Conservation (phyloP, 2,329 filamentous ascomycete genomes). For the Ophiostoma populinum region DNA sequence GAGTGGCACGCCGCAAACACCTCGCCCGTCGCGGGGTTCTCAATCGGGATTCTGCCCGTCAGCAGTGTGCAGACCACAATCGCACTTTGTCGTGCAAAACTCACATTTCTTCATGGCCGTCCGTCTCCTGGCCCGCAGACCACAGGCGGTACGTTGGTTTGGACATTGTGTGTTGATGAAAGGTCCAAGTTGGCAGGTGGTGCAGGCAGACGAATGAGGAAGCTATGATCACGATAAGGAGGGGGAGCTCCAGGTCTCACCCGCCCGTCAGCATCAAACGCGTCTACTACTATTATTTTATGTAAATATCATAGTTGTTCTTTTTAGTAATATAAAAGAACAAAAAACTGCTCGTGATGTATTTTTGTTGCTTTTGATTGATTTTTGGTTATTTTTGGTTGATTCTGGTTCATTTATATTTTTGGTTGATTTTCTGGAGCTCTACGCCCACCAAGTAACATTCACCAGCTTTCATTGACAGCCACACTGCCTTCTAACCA, state of each 20-base stretch:
- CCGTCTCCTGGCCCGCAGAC: constrained; percentile 5
- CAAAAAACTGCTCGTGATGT: background rate
- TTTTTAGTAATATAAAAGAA: background rate
- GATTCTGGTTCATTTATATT: too few relatives aligned
- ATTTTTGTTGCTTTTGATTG: background rate
- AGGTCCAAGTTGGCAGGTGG: too few relatives aligned
- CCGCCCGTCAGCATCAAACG: too few relatives aligned
- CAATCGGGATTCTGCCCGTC: constrained; percentile 13
- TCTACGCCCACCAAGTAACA: too few relatives aligned
- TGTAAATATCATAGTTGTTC: background rate
- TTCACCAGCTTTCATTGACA: too few relatives aligned
- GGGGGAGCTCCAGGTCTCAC: too few relatives aligned
- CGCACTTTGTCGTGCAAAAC: too few relatives aligned
- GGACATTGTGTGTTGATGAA: background rate
- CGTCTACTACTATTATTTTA: background rate
- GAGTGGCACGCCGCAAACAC: constrained; percentile 26
- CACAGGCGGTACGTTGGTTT: background rate
- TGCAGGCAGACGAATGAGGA: too few relatives aligned
- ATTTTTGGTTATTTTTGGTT: background rate
- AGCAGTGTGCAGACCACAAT: too few relatives aligned
- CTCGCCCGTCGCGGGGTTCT: constrained; percentile 14
- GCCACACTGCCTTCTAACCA: too few relatives aligned
- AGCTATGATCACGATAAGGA: background rate
- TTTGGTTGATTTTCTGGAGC: too few relatives aligned
- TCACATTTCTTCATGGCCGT: constrained; percentile 10